Conservation (phyloP, 1,139 yeast genomes). For the Fermentozyma sake region DNA sequence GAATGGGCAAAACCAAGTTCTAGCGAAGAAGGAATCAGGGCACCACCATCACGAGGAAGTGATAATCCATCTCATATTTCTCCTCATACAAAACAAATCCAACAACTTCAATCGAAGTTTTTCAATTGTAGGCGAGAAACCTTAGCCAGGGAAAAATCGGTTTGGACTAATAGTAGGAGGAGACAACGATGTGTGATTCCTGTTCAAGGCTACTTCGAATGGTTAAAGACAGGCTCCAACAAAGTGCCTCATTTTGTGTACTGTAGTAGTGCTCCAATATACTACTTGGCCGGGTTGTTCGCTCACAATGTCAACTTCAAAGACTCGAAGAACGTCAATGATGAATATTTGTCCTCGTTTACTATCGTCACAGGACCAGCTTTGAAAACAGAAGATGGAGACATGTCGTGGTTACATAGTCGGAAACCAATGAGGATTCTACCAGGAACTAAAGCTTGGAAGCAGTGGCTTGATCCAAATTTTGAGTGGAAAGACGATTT, state of each 20-base stretch:
- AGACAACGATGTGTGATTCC: slow-evolving; percentile 64
- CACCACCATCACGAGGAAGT: too few species aligned
- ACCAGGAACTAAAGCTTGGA: slow-evolving; percentile 55
- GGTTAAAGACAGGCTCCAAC: slow-evolving; percentile 43
- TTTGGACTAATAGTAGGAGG: slow-evolving; percentile 48
- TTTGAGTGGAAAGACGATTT: slow-evolving; percentile 32
- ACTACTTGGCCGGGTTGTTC: slow-evolving; percentile 72
- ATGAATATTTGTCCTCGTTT: slow-evolving; percentile 44
- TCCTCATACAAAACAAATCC: slow-evolving; percentile 31
- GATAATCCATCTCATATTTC: slow-evolving; percentile 4
- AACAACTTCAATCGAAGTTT: slow-evolving; percentile 24
- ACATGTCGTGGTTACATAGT: slow-evolving; percentile 64
- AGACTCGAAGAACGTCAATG: slow-evolving; percentile 17
- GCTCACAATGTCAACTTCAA: slow-evolving; percentile 39
- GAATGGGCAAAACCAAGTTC: slow-evolving; percentile 41
- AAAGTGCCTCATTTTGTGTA: slow-evolving; percentile 65
- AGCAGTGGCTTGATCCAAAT: slow-evolving; percentile 56
- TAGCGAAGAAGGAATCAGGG: too few species aligned
- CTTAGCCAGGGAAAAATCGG: slow-evolving; percentile 33
- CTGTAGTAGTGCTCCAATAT: slow-evolving; percentile 45
- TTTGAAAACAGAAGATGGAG: slow-evolving; percentile 33
- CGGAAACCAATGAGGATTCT: slow-evolving; percentile 72
- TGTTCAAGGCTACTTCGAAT: slow-evolving; percentile 81
- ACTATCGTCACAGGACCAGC: slow-evolving; percentile 77
- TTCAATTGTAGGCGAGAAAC: slow-evolving; percentile 69